These are phyloP conservation scores for Pichia paraexigua DNA, from an alignment of 805 yeast genomes.

Conservation along the genomic window DNA sequence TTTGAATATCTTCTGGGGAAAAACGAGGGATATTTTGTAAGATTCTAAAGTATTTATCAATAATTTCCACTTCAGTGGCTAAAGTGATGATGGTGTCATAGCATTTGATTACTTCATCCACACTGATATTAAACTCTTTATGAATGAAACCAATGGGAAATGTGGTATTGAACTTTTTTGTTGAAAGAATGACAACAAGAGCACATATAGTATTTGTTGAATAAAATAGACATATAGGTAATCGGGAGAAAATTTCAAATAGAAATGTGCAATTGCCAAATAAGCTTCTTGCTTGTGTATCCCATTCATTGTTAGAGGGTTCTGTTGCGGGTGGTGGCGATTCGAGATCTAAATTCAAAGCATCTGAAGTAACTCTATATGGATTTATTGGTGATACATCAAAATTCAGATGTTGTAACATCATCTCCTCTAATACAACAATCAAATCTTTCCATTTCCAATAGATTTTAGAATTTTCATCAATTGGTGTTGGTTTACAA, in stretches of 20 bases:
- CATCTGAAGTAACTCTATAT: constrained; percentile 24
- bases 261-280: constrained; percentile 22
- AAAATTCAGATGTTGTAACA: constrained; percentile 38
- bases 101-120: constrained; percentile 20
- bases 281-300: constrained; percentile 10
- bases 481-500: constrained; percentile 33
- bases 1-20: constrained; percentile 1
- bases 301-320: constrained; percentile 11
- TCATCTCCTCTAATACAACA: constrained; percentile 36
- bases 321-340: constrained; percentile 5
- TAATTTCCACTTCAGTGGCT: constrained; percentile 11
- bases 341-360: constrained; percentile 16
- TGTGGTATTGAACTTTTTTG: constrained; percentile 13
- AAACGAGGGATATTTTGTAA: constrained; percentile 17
- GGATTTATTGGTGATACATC: constrained; percentile 40
- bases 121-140: constrained; percentile 11
- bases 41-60: constrained; percentile 21
- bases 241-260: constrained; percentile 23
- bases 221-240: constrained; percentile 24
- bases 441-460: constrained; percentile 45
- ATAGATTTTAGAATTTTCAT: constrained; percentile 39
- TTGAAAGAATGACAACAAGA: constrained; percentile 19
- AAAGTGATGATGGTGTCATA: constrained; percentile 17
- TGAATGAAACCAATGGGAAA: constrained; percentile 15
- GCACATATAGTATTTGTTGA: constrained; percentile 19